Evolutionary conservation across 805 yeast genomes (phyloP).

Genomic region (Hanseniaspora meyeri): DNA sequence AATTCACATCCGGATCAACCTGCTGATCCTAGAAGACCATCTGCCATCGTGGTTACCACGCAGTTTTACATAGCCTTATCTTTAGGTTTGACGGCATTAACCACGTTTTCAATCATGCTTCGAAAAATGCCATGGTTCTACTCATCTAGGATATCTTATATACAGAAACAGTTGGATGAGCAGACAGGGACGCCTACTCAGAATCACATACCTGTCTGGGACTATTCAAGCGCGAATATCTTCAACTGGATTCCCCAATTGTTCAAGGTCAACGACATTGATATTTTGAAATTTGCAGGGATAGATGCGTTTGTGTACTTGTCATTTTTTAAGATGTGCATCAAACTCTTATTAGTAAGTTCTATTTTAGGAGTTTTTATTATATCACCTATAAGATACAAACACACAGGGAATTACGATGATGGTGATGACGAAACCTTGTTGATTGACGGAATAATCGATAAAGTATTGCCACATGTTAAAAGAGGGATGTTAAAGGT

Average conservation of each 20-base stretch:
- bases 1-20: not conserved
- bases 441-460: not conserved
- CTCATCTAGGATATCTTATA: constrained; percentile 49
- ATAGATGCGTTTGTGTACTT: constrained; percentile 86
- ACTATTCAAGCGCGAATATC: constrained; percentile 20
- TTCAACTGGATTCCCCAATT: constrained; percentile 76
- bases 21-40: constrained; percentile 29
- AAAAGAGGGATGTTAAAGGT: constrained; percentile 27
- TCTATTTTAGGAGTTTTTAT: constrained; percentile 58
- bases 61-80: constrained; percentile 60
- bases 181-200: not conserved
- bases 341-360: constrained; percentile 51
- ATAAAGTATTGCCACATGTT: constrained; percentile 13
- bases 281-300: constrained; percentile 80
- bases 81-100: constrained; percentile 57
- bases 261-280: constrained; percentile 53
- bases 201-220: constrained; percentile 5
- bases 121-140: constrained; percentile 69
- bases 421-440: constrained; percentile 34
- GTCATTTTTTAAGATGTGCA: constrained; percentile 82
- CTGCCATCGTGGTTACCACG: constrained; percentile 53
- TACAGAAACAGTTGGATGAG: constrained; percentile 15
- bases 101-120: constrained; percentile 58
- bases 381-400: constrained; percentile 74
- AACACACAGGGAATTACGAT: constrained; percentile 70